phyloP scores from a whole-genome alignment of 306 rosid genomes.

The Pueraria montana region DNA sequence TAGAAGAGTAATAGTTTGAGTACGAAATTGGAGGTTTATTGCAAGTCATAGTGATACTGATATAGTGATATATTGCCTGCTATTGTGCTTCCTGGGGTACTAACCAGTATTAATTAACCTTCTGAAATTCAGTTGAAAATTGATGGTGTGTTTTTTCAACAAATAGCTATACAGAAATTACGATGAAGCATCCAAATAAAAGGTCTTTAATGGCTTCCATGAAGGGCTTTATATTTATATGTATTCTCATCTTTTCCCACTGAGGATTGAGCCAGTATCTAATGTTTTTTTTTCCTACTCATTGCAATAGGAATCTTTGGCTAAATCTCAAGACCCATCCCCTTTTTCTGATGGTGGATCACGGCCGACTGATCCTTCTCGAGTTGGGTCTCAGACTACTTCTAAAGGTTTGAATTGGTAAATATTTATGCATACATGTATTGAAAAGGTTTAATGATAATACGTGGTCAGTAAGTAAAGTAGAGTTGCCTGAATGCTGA shows the following conservation, averaged over 20 bases:
- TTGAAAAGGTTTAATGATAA: conserved; percentile 14
- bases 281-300: conserved; percentile 33
- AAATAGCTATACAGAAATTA: not conserved
- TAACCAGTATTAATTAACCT: not conserved
- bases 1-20: not conserved
- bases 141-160: not conserved
- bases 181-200: conserved; percentile 8
- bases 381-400: conserved; percentile 62
- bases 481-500: not conserved
- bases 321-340: conserved; percentile 63
- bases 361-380: conserved; percentile 60
- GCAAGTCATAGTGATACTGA: not conserved
- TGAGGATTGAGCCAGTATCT: conserved; percentile 21
- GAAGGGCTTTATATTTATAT: not conserved
- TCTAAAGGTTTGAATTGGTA: conserved; percentile 70
- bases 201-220: conserved; percentile 31
- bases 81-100: not conserved
- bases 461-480: not conserved
- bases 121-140: conserved; percentile 25
- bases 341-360: conserved; percentile 62
- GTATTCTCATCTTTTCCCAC: not conserved
- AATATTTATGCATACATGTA: conserved; percentile 35
- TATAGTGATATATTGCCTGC: not conserved
- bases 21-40: not conserved
- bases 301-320: conserved; percentile 67